Evolutionary conservation across 495 filamentous ascomycete genomes (phyloP), one percentile per base, ranked within the genome.

Genomic region (Cercophora samala): DNA sequence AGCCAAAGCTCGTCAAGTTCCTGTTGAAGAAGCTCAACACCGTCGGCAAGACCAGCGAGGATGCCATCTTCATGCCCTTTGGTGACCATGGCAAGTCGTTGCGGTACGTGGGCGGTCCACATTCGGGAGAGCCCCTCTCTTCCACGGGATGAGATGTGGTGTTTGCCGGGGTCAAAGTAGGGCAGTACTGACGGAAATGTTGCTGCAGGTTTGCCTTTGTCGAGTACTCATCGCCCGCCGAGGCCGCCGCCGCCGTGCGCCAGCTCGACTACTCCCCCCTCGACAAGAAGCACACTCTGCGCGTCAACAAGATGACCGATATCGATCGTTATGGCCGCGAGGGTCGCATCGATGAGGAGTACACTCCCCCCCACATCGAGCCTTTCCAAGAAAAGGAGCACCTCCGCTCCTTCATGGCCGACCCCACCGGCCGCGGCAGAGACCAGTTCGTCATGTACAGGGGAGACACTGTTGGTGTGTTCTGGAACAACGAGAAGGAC

Each of bases 401-500:
- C 78, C 84, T 99, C 66, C 88, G 95, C 70, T 97, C 89, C 72
- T 99, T 93, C 88, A 82, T 99, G 68, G 88, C 88, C 46, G 95
- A 99, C 76, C 80, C 87, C 63, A 90, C 88, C 68, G 92, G 89
- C 60, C 91, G 95, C 25, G 92, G 91, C 72, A 88, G 95, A 25
- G 95, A 99, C 78, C 93, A 99, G 78, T 92, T 97, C 71, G 90
- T 90, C 71, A 92, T 97, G 84, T 97, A 89, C 84, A 88, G 91
- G 52, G 87, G 87, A 66, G 95, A 98, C 55, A 88, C 89, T 65
- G 95, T 99, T 19, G 93, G 92, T 58, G 91, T 99, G 0, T 97
- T 92, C 83, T 97, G 93, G 94, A 97, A 97, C 81, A 95, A 92
- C 85, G 94, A 96, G 81, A 92, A 88, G 78, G 95, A 97, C 66